These are phyloP conservation scores for Pseudopyricularia javanii DNA, from an alignment of 2,329 filamentous ascomycete genomes.

Conservation along the genomic window DNA sequence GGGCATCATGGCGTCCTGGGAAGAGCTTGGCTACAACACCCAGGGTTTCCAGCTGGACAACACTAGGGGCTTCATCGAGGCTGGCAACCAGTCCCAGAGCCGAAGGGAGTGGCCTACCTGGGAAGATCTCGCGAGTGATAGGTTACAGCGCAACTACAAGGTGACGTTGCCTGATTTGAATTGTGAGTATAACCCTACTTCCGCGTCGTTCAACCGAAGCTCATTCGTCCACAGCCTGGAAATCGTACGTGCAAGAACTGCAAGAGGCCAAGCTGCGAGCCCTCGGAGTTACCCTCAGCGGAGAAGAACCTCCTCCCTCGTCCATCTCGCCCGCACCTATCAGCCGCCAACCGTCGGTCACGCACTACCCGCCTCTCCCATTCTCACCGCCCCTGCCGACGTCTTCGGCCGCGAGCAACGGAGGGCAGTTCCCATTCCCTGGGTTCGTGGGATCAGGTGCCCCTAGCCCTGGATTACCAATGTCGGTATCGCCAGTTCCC, in stretches of 20 bases:
- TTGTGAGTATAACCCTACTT: slow-evolving; percentile 22
- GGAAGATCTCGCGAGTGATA: slow-evolving; percentile 44
- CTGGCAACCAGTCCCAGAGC: slow-evolving; percentile 45
- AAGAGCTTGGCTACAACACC: slow-evolving; percentile 57
- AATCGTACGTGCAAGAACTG: slow-evolving; percentile 68
- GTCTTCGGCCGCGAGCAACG: slow-evolving; percentile 64
- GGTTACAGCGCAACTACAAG: slow-evolving; percentile 36
- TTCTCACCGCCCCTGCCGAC: slow-evolving; percentile 78
- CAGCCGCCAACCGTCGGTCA: slow-evolving; percentile 55
- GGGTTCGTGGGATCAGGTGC: slow-evolving; percentile 49
- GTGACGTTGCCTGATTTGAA: slow-evolving; percentile 62
- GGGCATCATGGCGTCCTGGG: slow-evolving; percentile 52
- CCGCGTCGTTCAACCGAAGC: background rate
- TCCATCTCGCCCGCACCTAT: slow-evolving; percentile 54
- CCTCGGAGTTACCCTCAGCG: slow-evolving; percentile 71
- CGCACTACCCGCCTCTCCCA: slow-evolving; percentile 60
- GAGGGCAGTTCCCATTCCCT: slow-evolving; percentile 41
- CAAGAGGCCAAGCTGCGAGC: slow-evolving; percentile 88
- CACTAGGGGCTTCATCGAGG: slow-evolving; percentile 23
- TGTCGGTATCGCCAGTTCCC: slow-evolving; percentile 61
- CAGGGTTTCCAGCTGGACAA: slow-evolving; percentile 54
- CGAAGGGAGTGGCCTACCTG: slow-evolving; percentile 55
- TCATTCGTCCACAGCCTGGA: slow-evolving; percentile 34
- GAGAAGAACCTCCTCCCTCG: slow-evolving; percentile 53
- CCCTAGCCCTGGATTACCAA: slow-evolving; percentile 50